These are phyloP conservation scores for Tilletia caries DNA, from an alignment of 1,284 basidiomycete species.

Conservation along the genomic window DNA sequence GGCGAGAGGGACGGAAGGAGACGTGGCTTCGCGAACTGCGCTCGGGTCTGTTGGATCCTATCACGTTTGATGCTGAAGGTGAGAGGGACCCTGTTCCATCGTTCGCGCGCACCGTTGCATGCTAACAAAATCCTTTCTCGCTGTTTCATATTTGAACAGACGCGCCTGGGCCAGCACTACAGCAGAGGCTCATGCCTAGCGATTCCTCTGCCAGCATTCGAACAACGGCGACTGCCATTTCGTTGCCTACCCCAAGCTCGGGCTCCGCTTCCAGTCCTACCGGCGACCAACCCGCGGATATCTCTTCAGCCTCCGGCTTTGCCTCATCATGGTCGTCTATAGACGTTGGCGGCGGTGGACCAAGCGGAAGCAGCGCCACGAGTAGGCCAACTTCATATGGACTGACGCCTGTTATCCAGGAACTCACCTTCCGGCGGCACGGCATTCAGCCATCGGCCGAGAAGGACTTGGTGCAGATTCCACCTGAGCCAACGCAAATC, in stretches of 20 bases:
- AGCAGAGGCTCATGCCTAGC: slow-evolving; percentile 9
- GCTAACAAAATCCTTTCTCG: too few relatives aligned
- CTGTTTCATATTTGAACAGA: neutral
- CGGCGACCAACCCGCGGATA: neutral
- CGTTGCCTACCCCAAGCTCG: too few relatives aligned
- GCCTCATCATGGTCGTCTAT: neutral
- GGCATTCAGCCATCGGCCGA: neutral
- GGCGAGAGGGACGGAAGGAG: slow-evolving; percentile 36
- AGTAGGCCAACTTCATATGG: slow-evolving; percentile 14
- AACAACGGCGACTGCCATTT: neutral
- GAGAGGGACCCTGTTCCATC: neutral
- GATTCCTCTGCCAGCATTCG: neutral
- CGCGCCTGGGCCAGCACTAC: slow-evolving; percentile 16
- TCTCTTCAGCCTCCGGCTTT: neutral
- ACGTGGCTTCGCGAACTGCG: slow-evolving; percentile 40
- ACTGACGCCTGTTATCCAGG: slow-evolving; percentile 13
- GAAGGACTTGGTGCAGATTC: slow-evolving; percentile 33
- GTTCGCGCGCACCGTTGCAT: too few relatives aligned
- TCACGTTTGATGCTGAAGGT: slow-evolving; percentile 35
- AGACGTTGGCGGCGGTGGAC: neutral
- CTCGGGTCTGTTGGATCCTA: slow-evolving; percentile 36
- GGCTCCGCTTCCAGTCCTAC: neutral
- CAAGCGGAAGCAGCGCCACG: slow-evolving; percentile 17
- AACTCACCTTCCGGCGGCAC: neutral
- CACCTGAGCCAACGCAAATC: slow-evolving; percentile 36